Conservation (phyloP, 2,329 filamentous ascomycete species). For the Aureobasidium leucospermi region DNA sequence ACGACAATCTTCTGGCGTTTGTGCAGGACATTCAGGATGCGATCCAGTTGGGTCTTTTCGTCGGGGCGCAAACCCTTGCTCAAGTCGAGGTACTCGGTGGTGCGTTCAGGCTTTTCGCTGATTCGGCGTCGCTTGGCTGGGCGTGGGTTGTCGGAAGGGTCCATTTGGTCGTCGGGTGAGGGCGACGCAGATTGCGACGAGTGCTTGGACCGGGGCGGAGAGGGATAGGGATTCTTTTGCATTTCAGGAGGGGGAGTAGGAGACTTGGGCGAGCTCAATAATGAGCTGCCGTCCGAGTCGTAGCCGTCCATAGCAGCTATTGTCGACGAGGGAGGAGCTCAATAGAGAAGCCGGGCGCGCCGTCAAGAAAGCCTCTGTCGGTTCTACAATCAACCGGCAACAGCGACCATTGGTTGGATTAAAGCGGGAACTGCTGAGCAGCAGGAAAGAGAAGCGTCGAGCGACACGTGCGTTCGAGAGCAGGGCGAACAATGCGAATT, state of each 20-base stretch:
- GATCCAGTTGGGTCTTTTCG: slow-evolving; percentile 58
- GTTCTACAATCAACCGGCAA: background rate
- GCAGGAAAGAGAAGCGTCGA: background rate
- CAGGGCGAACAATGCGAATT: background rate
- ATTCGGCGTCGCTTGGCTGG: slow-evolving; percentile 71
- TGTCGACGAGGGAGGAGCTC: slow-evolving; percentile 15
- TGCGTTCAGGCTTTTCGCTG: slow-evolving; percentile 58
- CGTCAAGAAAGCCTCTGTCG: slow-evolving; percentile 5
- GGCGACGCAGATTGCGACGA: slow-evolving; percentile 41
- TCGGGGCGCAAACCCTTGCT: slow-evolving; percentile 46
- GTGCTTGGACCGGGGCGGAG: slow-evolving; percentile 36
- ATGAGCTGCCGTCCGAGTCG: slow-evolving; percentile 28
- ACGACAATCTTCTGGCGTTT: slow-evolving; percentile 96
- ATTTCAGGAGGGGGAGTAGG: slow-evolving; percentile 27
- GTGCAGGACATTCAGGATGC: slow-evolving; percentile 65
- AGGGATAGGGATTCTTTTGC: slow-evolving; percentile 20
- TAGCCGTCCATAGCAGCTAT: slow-evolving; percentile 25
- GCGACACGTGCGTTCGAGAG: background rate
- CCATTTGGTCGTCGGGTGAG: slow-evolving; percentile 36
- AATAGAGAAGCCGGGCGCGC: slow-evolving; percentile 1
- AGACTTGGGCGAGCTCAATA: slow-evolving; percentile 34
- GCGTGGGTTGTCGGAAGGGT: slow-evolving; percentile 52
- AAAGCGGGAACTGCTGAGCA: background rate
- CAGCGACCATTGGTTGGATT: slow-evolving; percentile 5
- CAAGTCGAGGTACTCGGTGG: slow-evolving; percentile 76